These are phyloP conservation scores for Paecilomyces niveus DNA, from an alignment of 2,329 filamentous ascomycete genomes.

Conservation along the genomic window DNA sequence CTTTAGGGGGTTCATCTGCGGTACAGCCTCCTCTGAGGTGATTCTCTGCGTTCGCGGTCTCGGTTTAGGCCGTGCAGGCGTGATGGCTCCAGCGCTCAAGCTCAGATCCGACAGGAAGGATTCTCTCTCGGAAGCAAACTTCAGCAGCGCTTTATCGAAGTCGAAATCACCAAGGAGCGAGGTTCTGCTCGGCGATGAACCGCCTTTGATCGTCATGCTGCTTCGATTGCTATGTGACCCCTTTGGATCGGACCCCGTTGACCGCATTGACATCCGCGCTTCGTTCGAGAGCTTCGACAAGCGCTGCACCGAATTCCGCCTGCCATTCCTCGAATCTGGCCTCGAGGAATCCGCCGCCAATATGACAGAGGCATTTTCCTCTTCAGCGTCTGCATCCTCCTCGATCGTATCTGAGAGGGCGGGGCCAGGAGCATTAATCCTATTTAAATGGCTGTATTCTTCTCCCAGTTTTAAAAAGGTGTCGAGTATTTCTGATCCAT, in stretches of 20 bases:
- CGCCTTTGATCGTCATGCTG: constrained; percentile 53
- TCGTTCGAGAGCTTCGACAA: constrained; percentile 28
- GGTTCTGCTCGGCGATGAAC: constrained; percentile 25
- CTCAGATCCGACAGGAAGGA: constrained; percentile 87
- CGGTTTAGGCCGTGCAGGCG: constrained; percentile 62
- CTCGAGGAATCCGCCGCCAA: constrained; percentile 28
- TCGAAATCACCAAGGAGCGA: constrained; percentile 63
- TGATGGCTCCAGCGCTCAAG: constrained; percentile 75
- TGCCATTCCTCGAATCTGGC: constrained; percentile 30
- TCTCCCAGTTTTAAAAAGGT: constrained; percentile 36
- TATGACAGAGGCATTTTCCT: constrained; percentile 30
- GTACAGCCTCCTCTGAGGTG: constrained; percentile 59
- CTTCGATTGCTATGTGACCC: constrained; percentile 56
- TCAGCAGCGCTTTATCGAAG: constrained; percentile 86
- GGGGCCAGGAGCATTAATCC: constrained; percentile 26
- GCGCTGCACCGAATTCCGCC: constrained; percentile 34
- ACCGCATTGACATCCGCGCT: constrained; percentile 40
- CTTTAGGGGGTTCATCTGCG: constrained; percentile 41
- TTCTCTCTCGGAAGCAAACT: constrained; percentile 93
- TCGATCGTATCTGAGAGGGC: constrained; percentile 53
- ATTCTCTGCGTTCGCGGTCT: constrained; percentile 77
- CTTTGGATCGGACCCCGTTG: constrained; percentile 36
- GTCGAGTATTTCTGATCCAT: constrained; percentile 40
- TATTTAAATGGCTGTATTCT: constrained; percentile 30
- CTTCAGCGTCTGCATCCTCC: constrained; percentile 52